A percentile compares a stretch with the other conserved stretches of the same genome.
phyloP scores from a whole-genome alignment of 2,329 filamentous ascomycete genomes.

The Colletotrichum somersetense region DNA sequence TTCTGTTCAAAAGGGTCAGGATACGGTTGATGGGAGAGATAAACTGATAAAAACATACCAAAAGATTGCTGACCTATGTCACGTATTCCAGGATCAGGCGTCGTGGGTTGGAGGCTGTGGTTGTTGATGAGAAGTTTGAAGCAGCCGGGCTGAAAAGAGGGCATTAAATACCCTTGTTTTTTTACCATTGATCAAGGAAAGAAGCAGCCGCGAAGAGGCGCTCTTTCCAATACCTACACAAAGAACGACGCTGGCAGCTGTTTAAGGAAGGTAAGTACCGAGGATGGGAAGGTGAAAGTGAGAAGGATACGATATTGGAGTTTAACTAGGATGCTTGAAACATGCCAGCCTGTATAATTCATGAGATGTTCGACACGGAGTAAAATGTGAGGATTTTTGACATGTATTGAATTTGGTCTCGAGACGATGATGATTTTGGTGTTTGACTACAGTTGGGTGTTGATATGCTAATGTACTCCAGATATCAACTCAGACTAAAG shows the following conservation, averaged over 20 bases:
- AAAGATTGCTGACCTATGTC: background rate
- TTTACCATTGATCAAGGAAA: background rate
- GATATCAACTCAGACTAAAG: background rate
- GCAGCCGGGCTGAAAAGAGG: background rate
- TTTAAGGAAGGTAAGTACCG: too few species aligned
- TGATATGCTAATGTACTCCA: background rate
- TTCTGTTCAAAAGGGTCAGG: background rate
- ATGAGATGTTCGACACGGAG: background rate
- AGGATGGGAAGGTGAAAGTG: too few species aligned
- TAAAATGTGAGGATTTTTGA: too few species aligned
- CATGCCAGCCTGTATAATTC: background rate
- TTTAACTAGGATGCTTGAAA: background rate
- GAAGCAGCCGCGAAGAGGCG: background rate
- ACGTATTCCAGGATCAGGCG: background rate
- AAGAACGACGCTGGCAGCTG: too few species aligned
- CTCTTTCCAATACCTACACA: too few species aligned
- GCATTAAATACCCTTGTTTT: background rate
- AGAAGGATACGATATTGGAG: too few species aligned
- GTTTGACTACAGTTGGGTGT: background rate
- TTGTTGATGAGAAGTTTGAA: background rate
- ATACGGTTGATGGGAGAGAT: rapidly evolving
- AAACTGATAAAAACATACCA: background rate
- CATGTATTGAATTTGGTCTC: background rate
- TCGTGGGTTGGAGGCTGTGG: background rate
- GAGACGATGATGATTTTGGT: background rate